Percentiles rank a stretch among this genome's conserved stretches.
Conservation (phyloP, 306 rosid genomes). For the Cicer bijugum region DNA sequence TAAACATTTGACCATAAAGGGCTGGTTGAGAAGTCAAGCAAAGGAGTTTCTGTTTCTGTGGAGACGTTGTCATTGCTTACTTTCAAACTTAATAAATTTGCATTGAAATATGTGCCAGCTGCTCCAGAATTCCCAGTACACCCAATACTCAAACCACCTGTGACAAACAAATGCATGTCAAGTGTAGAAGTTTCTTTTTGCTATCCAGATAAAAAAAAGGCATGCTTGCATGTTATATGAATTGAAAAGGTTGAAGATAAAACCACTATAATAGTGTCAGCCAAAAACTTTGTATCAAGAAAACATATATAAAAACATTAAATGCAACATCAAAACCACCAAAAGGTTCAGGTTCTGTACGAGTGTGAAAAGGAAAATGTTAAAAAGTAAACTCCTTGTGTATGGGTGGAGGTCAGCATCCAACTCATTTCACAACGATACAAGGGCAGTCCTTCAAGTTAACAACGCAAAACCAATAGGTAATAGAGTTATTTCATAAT, state of each 20-base stretch:
- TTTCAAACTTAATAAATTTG: conserved; percentile 81
- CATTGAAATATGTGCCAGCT: conserved; percentile 96
- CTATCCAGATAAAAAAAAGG: conserved; percentile 18
- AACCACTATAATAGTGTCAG: conserved; percentile 32
- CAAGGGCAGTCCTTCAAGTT: conserved; percentile 6
- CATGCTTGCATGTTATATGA: conserved; percentile 26
- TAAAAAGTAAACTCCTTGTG: neutral
- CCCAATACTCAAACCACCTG: conserved; percentile 95
- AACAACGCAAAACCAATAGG: neutral
- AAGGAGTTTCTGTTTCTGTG: conserved; percentile 96
- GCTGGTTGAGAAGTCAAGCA: conserved; percentile 92
- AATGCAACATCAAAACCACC: conserved; percentile 23
- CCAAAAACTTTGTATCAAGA: conserved; percentile 22
- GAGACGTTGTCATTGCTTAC: conserved; percentile 94
- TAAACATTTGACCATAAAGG: conserved; percentile 95
- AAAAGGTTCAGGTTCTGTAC: conserved; percentile 20
- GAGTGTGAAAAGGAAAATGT: neutral
- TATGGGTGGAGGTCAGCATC: conserved; percentile 18
- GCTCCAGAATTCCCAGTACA: conserved; percentile 96
- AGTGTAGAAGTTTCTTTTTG: conserved; percentile 32
- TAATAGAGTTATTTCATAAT: neutral
- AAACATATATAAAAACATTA: conserved; percentile 32
- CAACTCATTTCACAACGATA: conserved; percentile 17
- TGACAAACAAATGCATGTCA: conserved; percentile 48
- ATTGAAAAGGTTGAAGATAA: conserved; percentile 20